Evolutionary conservation across 192 early-diverging fungal species (phyloP), one percentile per base, ranked within the genome.

Genomic region (Allomyces javanicus): DNA sequence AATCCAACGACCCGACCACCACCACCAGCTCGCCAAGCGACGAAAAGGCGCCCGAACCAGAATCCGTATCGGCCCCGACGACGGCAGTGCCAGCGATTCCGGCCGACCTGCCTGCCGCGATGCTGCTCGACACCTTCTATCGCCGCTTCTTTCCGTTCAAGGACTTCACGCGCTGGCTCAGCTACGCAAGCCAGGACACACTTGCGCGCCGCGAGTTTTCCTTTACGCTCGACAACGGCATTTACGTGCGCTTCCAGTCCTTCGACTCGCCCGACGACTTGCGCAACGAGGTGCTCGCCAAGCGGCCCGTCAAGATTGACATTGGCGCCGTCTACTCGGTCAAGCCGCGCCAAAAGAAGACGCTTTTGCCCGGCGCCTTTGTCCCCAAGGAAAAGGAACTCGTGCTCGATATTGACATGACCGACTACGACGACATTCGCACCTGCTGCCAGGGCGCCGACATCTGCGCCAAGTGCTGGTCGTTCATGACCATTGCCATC

Each of bases 321-420:
- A 89, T 98, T 72, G 96, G 96, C 21, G 96, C 96, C 24, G 81
- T 98, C 22, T 98, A 94, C 76, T 92, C 88, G 66, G 77, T 81
- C 17, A 76, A 74, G 67, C 96, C 96, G 21, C 88, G 84, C 68
- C 85, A 96, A 61, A 89, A 86, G 64, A 92, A 89, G 70, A 79
- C 81, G 23, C 73, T 93, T 21, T 71, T 74, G 44, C 79, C 87
- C 1, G 79, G 81, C 6, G 85, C 83, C 10, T 92, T 95, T 69
- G 72, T 78, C 12, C 88, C 96, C 0, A 72, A 85, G 11, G 78
- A 89, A 64, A 87, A 92, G 67, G 96, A 98, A 71, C 76, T 98
- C 50, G 89, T 98, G 27, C 93, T 98, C 81, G 96, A 98, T 86
- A 94, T 98, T 67, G 96, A 98, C 80, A 92, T 98, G 92, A 95